Percentiles rank a stretch among this genome's conserved stretches.
Conservation (phyloP, 202 grass and related monocot genomes). For the Setaria viridis region DNA sequence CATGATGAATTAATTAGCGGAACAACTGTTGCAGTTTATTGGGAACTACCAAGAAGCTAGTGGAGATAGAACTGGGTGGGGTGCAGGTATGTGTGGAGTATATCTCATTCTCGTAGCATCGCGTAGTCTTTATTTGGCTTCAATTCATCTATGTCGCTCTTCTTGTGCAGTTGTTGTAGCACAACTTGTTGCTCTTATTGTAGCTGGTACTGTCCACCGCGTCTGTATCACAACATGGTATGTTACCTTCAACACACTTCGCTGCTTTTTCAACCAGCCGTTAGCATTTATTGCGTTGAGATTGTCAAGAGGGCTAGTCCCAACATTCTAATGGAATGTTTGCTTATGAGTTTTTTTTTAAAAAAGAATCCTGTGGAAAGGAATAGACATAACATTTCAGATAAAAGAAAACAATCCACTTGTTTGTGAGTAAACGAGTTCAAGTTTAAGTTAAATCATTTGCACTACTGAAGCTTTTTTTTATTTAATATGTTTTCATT, state of each 20-base stretch:
- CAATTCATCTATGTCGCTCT: constrained; percentile 34
- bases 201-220: constrained; percentile 88
- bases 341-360: background rate
- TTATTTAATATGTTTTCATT: background rate
- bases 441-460: background rate
- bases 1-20: constrained; percentile 48
- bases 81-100: constrained; percentile 69
- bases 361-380: background rate
- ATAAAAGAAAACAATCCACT: background rate
- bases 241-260: constrained; percentile 19
- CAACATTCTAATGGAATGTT: background rate
- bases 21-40: constrained; percentile 69
- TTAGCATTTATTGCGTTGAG: constrained; percentile 11
- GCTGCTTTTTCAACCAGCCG: background rate
- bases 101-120: constrained; percentile 42
- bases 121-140: constrained; percentile 3
- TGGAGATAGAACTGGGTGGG: constrained; percentile 93
- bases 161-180: constrained; percentile 75
- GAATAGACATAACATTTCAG: background rate
- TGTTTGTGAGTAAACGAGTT: constrained; percentile 9
- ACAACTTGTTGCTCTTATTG: constrained; percentile 84
- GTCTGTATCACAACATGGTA: constrained; percentile 99
- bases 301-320: background rate
- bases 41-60: constrained; percentile 93
- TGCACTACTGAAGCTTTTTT: background rate